These are phyloP conservation scores for Acanthamoeba healyi DNA, from an alignment of 208 protist species.

Conservation along the genomic window DNA sequence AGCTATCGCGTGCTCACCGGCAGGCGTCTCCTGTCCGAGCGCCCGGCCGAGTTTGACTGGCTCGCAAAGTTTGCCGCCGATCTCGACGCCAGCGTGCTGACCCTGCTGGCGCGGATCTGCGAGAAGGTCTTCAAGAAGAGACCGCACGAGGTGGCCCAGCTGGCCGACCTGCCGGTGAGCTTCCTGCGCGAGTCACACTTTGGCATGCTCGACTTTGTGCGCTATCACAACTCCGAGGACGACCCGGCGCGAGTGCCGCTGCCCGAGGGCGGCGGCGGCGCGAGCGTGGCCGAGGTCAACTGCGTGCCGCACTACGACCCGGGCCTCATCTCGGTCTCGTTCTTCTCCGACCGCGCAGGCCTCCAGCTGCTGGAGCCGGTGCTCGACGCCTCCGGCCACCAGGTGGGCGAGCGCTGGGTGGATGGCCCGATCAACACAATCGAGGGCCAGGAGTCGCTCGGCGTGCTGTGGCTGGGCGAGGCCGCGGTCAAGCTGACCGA, in stretches of 20 bases:
- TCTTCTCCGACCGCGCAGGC: constrained; percentile 1
- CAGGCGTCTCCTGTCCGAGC: not conserved
- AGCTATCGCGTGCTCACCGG: constrained; percentile 3
- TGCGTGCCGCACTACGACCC: constrained; percentile 15
- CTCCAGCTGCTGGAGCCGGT: not conserved
- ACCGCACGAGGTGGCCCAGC: not conserved
- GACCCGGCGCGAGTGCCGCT: not conserved
- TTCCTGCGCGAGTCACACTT: not conserved
- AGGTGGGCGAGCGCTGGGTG: not conserved
- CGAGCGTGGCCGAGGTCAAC: constrained; percentile 11
- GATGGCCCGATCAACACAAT: not conserved
- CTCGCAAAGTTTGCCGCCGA: not conserved
- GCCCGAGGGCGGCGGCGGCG: not conserved
- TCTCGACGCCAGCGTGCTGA: not conserved
- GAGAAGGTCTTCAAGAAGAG: not conserved
- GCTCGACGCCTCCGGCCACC: not conserved
- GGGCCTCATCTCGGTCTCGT: not conserved
- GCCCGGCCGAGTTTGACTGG: not conserved
- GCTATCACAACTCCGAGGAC: not conserved
- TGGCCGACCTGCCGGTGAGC: not conserved
- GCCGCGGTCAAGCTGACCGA: not conserved
- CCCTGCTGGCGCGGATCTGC: not conserved
- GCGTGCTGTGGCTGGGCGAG: constrained; percentile 6
- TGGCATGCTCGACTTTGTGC: constrained; percentile 42
- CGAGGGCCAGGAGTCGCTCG: not conserved